phyloP scores from a whole-genome alignment of 2,329 filamentous ascomycete species.

The Xylaria sp. region DNA sequence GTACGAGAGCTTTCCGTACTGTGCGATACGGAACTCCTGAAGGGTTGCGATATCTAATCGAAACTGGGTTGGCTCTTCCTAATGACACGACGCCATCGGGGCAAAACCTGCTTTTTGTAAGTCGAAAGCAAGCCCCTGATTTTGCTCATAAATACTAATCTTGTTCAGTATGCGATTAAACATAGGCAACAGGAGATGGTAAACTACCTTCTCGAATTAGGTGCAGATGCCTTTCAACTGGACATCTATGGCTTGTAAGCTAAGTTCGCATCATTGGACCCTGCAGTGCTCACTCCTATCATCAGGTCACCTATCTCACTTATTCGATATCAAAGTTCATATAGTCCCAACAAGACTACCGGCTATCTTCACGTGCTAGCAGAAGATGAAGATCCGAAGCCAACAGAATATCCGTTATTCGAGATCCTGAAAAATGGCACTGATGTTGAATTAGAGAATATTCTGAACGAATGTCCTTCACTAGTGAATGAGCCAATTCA shows the following conservation, averaged over 20 bases:
- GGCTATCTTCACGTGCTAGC: not conserved
- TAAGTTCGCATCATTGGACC: not conserved
- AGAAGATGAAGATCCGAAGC: not conserved
- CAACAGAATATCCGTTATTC: not conserved
- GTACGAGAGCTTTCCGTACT: too few species aligned
- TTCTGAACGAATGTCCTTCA: not conserved
- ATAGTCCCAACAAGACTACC: not conserved
- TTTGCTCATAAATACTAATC: not conserved
- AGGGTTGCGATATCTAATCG: not conserved
- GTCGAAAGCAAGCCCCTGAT: not conserved
- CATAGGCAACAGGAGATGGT: not conserved
- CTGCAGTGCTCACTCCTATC: not conserved
- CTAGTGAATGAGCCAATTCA: not conserved
- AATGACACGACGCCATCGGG: not conserved
- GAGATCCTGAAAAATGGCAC: not conserved
- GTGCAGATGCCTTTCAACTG: slow-evolving; percentile 1
- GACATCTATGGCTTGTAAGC: not conserved
- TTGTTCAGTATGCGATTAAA: not conserved
- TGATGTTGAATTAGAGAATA: not conserved
- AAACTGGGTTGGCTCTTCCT: not conserved
- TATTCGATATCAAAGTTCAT: not conserved
- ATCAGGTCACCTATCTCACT: not conserved
- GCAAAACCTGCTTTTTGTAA: not conserved
- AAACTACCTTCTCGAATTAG: slow-evolving; percentile 4
- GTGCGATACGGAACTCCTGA: not conserved